A percentile compares a stretch with the other conserved stretches of the same genome.
Evolutionary conservation across 1,284 basidiomycete species (phyloP).

Genomic region (Fistulinella staudtii): DNA sequence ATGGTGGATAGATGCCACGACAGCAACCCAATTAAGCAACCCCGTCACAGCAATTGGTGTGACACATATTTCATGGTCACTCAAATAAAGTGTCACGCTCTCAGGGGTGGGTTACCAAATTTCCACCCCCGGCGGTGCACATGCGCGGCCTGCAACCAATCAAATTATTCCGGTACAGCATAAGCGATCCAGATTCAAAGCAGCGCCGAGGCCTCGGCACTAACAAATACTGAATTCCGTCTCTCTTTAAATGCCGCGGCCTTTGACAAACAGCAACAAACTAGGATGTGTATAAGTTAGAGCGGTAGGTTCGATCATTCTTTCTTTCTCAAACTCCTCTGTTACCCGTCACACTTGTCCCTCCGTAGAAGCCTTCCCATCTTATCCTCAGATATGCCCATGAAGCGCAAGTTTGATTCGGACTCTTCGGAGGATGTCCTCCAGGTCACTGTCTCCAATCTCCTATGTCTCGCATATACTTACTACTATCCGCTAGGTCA

Average conservation of each 20-base stretch:
- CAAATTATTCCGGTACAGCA: slow-evolving; percentile 20
- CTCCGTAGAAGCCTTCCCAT: slow-evolving; percentile 16
- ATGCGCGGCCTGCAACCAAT: slow-evolving; percentile 28
- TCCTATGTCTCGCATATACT: slow-evolving; percentile 19
- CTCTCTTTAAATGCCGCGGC: slow-evolving; percentile 21
- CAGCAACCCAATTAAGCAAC: slow-evolving; percentile 17
- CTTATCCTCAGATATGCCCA: slow-evolving; percentile 45
- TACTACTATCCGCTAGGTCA: slow-evolving; percentile 42
- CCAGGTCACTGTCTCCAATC: slow-evolving; percentile 33
- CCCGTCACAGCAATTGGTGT: slow-evolving; percentile 16
- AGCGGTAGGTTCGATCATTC: slow-evolving; percentile 19
- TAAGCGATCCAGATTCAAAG: slow-evolving; percentile 2
- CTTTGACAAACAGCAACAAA: slow-evolving; percentile 27
- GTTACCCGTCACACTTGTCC: slow-evolving; percentile 15
- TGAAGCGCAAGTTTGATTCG: slow-evolving; percentile 70
- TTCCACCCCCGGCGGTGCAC: slow-evolving; percentile 8
- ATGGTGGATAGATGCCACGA: slow-evolving; percentile 24
- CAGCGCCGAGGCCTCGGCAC: slow-evolving; percentile 16
- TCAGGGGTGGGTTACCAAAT: slow-evolving; percentile 4
- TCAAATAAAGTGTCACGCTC: slow-evolving; percentile 6
- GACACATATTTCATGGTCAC: slow-evolving; percentile 15
- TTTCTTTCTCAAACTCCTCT: slow-evolving; percentile 26
- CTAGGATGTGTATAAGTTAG: slow-evolving; percentile 29
- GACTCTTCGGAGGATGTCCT: slow-evolving; percentile 52
- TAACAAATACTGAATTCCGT: slow-evolving; percentile 18